These are phyloP conservation scores for Pleurozium schreberi DNA, from an alignment of 225 moss, liverwort and hornwort genomes.

Conservation along the genomic window DNA sequence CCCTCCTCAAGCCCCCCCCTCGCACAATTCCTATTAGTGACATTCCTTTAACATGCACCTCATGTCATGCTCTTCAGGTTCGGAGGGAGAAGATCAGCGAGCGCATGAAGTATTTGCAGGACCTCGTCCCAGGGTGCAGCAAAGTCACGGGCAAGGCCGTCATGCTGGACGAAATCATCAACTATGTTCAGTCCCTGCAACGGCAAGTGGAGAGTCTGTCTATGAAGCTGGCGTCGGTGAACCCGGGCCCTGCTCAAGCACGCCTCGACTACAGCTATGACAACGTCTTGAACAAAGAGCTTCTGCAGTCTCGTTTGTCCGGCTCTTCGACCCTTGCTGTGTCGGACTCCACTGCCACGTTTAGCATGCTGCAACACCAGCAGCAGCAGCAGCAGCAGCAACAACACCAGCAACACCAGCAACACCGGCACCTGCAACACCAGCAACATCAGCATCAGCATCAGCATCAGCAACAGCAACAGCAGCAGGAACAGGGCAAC, in stretches of 20 bases:
- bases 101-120: conserved; percentile 56
- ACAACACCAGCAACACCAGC: conserved; percentile 9
- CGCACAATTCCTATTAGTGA: not conserved
- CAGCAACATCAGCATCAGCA: conserved; percentile 3
- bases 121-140: conserved; percentile 49
- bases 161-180: conserved; percentile 53
- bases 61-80: conserved; percentile 11
- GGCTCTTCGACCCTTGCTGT: not conserved
- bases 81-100: conserved; percentile 58
- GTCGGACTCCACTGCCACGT: conserved; percentile 16
- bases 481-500: not conserved
- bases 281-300: conserved; percentile 17
- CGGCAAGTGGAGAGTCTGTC: conserved; percentile 45
- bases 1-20: not conserved
- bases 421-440: not conserved
- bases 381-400: conserved; percentile 10
- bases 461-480: not conserved
- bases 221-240: conserved; percentile 48
- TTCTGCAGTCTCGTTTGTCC: conserved; percentile 20
- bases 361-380: conserved; percentile 22
- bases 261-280: conserved; percentile 27
- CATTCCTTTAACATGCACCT: not conserved
- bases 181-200: conserved; percentile 43
- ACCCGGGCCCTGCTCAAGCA: conserved; percentile 10
- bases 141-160: conserved; percentile 50